Base-by-base conservation (phyloP, 1,284 basidiomycete genomes). In the Coniophora puteana region DNA sequence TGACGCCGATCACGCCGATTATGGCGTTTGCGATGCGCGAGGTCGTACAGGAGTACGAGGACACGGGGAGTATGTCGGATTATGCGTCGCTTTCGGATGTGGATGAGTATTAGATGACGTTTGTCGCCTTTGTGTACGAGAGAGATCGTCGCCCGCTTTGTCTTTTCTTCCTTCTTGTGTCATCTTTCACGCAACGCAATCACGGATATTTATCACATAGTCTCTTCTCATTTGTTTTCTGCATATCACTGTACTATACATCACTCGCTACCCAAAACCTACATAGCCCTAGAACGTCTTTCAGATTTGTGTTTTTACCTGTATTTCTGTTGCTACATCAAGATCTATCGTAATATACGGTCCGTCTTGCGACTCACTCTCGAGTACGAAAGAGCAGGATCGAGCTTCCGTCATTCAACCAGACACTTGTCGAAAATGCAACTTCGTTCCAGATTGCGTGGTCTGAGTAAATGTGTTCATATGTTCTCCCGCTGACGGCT, bases 11-110 rank as follows among this genome's bases (percentile, higher is more conserved):
- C 16, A 84, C 86, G 3, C 86, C 87, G 1, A 83, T 89, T 44
- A 83, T 89, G 76, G 67, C 80, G 20, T 85, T 68, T 58, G 87
- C 88, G 34, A 89, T 90, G 85, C 67, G 76, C 36, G 78, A 83
- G 54, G 87, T 90, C 11, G 74, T 89, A 17, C 71, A 76, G 53
- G 88, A 90, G 61, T 88, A 88, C 49, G 80, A 85, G 49, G 81
- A 85, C 50, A 74, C 74, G 47, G 73, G 74, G 52, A 79, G 80
- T n/a, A 71, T 78, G 24, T 84, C 82, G 13, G 83, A 87, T 47
- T 86, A 86, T 51, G 80, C 79, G 12, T 84, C 81, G 11, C 61
- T 85, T 38, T 76, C 76, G 16, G 83, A 85, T 44, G 72, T 82
- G 10, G 79, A 83, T 46, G 83, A 86, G 59, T 86, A 84, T 51